Conservation (phyloP, 805 yeast genomes). For the Crinitomyces ghanaensis region DNA sequence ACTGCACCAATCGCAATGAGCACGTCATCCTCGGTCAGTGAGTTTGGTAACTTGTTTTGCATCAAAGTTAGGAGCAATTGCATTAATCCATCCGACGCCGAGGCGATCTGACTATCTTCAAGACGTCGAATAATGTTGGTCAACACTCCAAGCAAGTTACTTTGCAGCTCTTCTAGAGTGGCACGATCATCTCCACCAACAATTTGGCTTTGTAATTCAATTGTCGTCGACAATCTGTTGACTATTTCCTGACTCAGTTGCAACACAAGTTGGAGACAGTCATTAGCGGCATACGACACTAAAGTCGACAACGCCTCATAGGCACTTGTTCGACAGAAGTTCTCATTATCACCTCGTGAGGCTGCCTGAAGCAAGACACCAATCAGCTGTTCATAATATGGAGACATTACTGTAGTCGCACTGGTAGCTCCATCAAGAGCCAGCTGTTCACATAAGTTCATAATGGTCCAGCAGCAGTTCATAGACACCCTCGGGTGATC, state of each 20-base stretch:
- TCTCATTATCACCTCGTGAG: slow-evolving; percentile 68
- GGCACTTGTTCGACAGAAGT: slow-evolving; percentile 87
- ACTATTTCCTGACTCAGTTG: slow-evolving; percentile 66
- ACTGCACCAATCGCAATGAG: slow-evolving; percentile 86
- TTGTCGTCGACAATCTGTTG: slow-evolving; percentile 58
- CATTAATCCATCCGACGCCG: slow-evolving; percentile 80
- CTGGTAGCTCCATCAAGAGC: slow-evolving; percentile 36
- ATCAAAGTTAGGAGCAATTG: slow-evolving; percentile 65
- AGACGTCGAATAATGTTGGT: slow-evolving; percentile 79
- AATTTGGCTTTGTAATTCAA: slow-evolving; percentile 46
- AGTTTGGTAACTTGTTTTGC: slow-evolving; percentile 49
- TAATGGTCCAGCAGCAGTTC: slow-evolving; percentile 97
- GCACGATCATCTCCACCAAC: slow-evolving; percentile 58
- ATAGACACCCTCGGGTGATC: slow-evolving; percentile 91
- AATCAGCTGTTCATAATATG: slow-evolving; percentile 56
- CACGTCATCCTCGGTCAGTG: slow-evolving; percentile 87
- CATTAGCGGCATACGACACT: slow-evolving; percentile 63
- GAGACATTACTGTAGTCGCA: slow-evolving; percentile 55
- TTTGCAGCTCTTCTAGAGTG: slow-evolving; percentile 79
- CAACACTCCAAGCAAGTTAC: slow-evolving; percentile 60
- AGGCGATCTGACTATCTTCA: slow-evolving; percentile 41
- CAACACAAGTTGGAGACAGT: slow-evolving; percentile 56
- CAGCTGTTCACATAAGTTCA: slow-evolving; percentile 81
- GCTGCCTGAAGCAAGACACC: slow-evolving; percentile 63
- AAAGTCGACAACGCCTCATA: slow-evolving; percentile 83